Conservation (phyloP, 129 eudicot species). For the Glebionis coronaria region DNA sequence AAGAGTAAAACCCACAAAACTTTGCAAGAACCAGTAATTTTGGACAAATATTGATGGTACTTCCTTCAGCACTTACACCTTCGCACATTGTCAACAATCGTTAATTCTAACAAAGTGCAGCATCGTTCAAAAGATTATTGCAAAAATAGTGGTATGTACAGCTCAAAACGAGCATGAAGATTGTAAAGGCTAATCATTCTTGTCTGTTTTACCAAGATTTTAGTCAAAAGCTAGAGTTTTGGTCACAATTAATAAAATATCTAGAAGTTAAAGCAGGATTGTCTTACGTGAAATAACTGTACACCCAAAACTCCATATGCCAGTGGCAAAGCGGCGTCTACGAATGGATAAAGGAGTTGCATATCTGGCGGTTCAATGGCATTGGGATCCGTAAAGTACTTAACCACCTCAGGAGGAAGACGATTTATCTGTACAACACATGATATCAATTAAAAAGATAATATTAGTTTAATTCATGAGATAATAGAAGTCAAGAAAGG, state of each 20-base stretch:
- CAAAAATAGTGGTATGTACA: not conserved
- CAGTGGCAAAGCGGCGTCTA: constrained; percentile 92
- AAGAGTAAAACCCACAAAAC: not conserved
- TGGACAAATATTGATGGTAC: constrained; percentile 16
- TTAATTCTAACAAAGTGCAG: constrained; percentile 2
- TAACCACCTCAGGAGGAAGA: constrained; percentile 95
- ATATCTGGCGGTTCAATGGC: constrained; percentile 98
- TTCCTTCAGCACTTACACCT: not conserved
- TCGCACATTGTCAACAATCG: not conserved
- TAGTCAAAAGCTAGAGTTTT: too few relatives aligned
- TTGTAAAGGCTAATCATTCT: not conserved
- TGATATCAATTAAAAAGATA: constrained; percentile 16
- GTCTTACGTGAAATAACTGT: constrained; percentile 90
- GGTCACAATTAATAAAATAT: not conserved
- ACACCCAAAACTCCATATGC: constrained; percentile 97
- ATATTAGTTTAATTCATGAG: not conserved
- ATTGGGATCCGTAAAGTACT: constrained; percentile 97
- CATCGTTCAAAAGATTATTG: not conserved
- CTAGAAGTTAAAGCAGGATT: not conserved
- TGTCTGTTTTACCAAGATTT: not conserved
- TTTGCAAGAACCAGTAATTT: constrained; percentile 4
- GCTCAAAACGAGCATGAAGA: not conserved
- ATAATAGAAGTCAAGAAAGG: not conserved
- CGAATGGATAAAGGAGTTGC: constrained; percentile 84
- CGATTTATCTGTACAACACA: constrained; percentile 62